phyloP scores from a whole-genome alignment of 2,329 filamentous ascomycete species.

The Cladosporium sp. region DNA sequence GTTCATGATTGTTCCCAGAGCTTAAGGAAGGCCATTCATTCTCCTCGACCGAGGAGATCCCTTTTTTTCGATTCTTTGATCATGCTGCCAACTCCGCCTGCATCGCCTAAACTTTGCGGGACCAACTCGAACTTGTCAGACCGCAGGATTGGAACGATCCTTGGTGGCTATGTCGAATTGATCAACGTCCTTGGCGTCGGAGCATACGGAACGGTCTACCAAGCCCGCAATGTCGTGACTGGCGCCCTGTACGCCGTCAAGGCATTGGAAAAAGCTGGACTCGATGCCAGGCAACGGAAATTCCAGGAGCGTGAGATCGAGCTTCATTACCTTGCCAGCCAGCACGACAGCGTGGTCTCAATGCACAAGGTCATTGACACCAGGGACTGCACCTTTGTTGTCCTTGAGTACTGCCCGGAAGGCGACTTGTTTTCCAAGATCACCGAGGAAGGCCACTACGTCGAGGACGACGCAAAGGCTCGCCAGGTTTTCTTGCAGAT shows the following conservation, averaged over 20 bases:
- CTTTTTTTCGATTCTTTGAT: conserved; percentile 3
- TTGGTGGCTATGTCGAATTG: conserved; percentile 79
- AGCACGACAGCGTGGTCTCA: conserved; percentile 89
- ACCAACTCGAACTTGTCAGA: conserved; percentile 54
- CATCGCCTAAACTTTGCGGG: conserved; percentile 39
- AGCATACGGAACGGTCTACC: conserved; percentile 95
- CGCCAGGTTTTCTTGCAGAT: conserved; percentile 90
- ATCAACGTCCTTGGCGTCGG: conserved; percentile 84
- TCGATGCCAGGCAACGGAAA: conserved; percentile 80
- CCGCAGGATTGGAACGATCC: conserved; percentile 77
- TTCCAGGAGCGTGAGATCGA: conserved; percentile 94
- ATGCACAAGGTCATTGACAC: conserved; percentile 91
- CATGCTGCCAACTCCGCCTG: conserved; percentile 49
- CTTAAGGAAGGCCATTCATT: conserved; percentile 10
- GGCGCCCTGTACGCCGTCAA: conserved; percentile 89
- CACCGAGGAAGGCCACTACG: conserved; percentile 88
- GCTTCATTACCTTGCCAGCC: conserved; percentile 83
- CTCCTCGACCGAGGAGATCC: conserved; percentile 10
- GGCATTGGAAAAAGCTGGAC: conserved; percentile 87
- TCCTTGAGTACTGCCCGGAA: conserved; percentile 95
- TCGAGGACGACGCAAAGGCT: conserved; percentile 85
- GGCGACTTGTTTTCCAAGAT: conserved; percentile 97
- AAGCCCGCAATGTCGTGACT: conserved; percentile 77
- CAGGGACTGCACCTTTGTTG: conserved; percentile 88
- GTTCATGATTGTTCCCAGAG: conserved; percentile 13